Conservation (phyloP, 1,284 basidiomycete species). For the Cutaneotrichosporon spelunceum region DNA sequence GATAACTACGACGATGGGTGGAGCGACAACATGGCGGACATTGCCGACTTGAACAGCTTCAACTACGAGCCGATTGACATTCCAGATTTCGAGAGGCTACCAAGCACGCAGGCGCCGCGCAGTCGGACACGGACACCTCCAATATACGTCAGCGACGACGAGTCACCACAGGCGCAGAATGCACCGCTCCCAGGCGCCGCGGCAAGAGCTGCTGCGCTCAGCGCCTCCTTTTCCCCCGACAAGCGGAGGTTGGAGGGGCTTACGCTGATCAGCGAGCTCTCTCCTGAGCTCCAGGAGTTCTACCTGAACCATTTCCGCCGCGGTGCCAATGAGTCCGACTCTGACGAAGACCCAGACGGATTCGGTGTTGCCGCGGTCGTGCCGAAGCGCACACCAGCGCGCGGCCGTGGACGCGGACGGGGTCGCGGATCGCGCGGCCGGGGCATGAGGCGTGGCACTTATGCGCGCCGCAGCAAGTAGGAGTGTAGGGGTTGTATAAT, state of each 20-base stretch:
- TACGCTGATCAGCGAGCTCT: slow-evolving; percentile 27
- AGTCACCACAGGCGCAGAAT: not conserved
- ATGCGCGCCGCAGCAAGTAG: not conserved
- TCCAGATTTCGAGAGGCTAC: slow-evolving; percentile 19
- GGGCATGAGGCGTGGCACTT: not conserved
- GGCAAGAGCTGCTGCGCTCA: not conserved
- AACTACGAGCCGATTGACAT: slow-evolving; percentile 6
- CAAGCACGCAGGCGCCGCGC: slow-evolving; percentile 8
- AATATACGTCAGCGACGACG: not conserved
- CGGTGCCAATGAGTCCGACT: slow-evolving; percentile 26
- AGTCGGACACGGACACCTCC: not conserved
- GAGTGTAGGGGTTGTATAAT: slow-evolving; percentile 5
- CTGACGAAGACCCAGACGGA: slow-evolving; percentile 4
- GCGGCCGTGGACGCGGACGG: slow-evolving; percentile 6
- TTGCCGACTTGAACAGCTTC: slow-evolving; percentile 1
- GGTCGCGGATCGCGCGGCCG: not conserved
- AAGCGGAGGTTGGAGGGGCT: slow-evolving; percentile 12
- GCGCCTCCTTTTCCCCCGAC: not conserved
- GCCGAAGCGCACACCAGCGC: slow-evolving; percentile 6
- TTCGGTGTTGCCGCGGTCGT: slow-evolving; percentile 10
- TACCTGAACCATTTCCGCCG: slow-evolving; percentile 41
- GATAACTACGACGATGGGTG: slow-evolving; percentile 15
- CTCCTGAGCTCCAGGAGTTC: slow-evolving; percentile 27
- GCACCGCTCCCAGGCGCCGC: not conserved
- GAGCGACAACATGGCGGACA: not conserved